Evolutionary conservation across 768 basidiomycete species (phyloP).

Genomic region (Macrolepiota fuliginosa): DNA sequence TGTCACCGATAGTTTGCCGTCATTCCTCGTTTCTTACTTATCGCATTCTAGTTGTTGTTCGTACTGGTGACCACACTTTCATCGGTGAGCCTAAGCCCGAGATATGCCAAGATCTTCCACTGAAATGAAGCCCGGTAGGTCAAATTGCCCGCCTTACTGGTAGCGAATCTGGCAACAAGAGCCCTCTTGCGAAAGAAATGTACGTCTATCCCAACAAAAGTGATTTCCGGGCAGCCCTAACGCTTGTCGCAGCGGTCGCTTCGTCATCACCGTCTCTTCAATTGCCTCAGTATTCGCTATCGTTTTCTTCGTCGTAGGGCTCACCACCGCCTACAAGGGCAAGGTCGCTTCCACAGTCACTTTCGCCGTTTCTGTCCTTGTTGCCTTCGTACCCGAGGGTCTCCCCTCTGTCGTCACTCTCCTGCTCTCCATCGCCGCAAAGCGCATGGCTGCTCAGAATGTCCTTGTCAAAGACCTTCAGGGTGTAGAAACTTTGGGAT

Average conservation of each 20-base stretch:
- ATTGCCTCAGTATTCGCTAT: slow-evolving; percentile 62
- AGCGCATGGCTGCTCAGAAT: slow-evolving; percentile 69
- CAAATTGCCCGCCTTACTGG: slow-evolving; percentile 70
- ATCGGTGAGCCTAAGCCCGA: slow-evolving; percentile 39
- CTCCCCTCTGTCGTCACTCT: slow-evolving; percentile 68
- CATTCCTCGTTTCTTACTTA: not conserved
- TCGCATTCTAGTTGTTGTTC: slow-evolving; percentile 49
- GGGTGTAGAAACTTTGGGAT: slow-evolving; percentile 64
- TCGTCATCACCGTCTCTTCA: slow-evolving; percentile 59
- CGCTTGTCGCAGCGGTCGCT: slow-evolving; percentile 41
- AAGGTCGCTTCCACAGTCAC: slow-evolving; percentile 58
- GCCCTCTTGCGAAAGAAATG: slow-evolving; percentile 68
- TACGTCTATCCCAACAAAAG: slow-evolving; percentile 24
- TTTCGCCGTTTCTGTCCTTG: slow-evolving; percentile 58
- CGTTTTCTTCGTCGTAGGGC: slow-evolving; percentile 64
- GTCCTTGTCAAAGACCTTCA: slow-evolving; percentile 75
- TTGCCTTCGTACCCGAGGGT: slow-evolving; percentile 62
- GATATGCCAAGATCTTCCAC: not conserved
- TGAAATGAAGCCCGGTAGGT: slow-evolving; percentile 31
- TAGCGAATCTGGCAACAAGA: slow-evolving; percentile 60
- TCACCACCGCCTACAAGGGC: slow-evolving; percentile 65
- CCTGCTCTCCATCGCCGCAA: slow-evolving; percentile 65
- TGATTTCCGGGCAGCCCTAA: not conserved
- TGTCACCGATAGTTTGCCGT: slow-evolving; percentile 2
- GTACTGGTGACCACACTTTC: slow-evolving; percentile 65